Conservation (phyloP, 257 asterid species). For the Jacaranda copaia region DNA sequence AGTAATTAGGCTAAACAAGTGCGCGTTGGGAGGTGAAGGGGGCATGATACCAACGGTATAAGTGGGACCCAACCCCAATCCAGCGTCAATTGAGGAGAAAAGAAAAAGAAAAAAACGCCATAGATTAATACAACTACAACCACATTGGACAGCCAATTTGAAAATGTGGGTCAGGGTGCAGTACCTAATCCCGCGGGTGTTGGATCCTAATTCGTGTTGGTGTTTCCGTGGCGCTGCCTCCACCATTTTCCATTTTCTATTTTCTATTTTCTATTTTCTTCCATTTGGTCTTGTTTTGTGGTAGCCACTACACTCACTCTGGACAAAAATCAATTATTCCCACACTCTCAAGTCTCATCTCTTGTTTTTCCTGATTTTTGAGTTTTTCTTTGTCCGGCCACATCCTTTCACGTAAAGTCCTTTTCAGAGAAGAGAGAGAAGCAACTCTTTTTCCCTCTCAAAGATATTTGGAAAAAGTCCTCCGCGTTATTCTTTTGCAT, state of each 20-base stretch:
- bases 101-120: slow-evolving; percentile 2
- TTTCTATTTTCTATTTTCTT: not conserved
- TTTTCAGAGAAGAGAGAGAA: too few species aligned
- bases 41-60: not conserved
- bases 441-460: too few species aligned
- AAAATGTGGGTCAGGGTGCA: slow-evolving; percentile 20
- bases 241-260: not conserved
- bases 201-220: slow-evolving; percentile 30
- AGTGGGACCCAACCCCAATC: not conserved
- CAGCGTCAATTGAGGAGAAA: slow-evolving; percentile 29
- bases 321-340: not conserved
- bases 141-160: not conserved
- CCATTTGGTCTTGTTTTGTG: not conserved
- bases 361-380: too few species aligned
- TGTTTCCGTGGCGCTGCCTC: not conserved
- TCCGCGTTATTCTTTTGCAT: too few species aligned
- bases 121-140: not conserved
- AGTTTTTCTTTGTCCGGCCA: too few species aligned
- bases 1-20: slow-evolving; percentile 16
- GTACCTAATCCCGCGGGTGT: slow-evolving; percentile 35
- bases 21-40: too few species aligned
- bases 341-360: not conserved
- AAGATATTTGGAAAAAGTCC: too few species aligned
- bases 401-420: too few species aligned
- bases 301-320: not conserved